Percentiles rank a stretch among this genome's conserved stretches.
phyloP scores from a whole-genome alignment of 2,329 filamentous ascomycete genomes.

The Aspergillus sp. region DNA sequence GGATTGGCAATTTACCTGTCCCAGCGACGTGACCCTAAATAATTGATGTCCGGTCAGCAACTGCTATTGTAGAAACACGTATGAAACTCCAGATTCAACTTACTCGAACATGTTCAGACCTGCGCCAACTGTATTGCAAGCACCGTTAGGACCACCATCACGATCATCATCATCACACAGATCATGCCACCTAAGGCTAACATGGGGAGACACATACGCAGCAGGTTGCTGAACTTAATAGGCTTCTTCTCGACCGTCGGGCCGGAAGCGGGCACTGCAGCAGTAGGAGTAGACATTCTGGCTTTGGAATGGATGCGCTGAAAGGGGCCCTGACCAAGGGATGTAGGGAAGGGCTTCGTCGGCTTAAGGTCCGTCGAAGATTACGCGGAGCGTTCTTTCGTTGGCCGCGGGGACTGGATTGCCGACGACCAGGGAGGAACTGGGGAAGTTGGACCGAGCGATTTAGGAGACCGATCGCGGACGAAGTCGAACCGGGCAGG shows the following conservation, averaged over 20 bases:
- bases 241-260: conserved; percentile 91
- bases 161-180: background rate
- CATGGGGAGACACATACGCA: conserved; percentile 46
- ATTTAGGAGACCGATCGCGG: background rate
- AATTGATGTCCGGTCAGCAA: conserved; percentile 11
- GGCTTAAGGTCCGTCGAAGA: conserved; percentile 39
- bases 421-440: background rate
- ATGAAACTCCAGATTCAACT: conserved; percentile 21
- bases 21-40: conserved; percentile 56
- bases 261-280: conserved; percentile 42
- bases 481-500: background rate
- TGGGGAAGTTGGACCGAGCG: background rate
- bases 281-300: conserved; percentile 44
- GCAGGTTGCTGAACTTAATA: conserved; percentile 98
- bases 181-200: background rate
- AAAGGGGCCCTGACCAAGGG: conserved; percentile 97
- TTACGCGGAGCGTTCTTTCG: background rate
- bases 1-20: conserved; percentile 44
- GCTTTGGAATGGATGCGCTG: conserved; percentile 51
- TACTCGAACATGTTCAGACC: conserved; percentile 93
- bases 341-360: conserved; percentile 70
- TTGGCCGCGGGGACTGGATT: background rate
- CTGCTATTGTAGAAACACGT: background rate
- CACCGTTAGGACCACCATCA: conserved; percentile 16
- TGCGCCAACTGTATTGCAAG: conserved; percentile 56